Conservation (phyloP, 495 filamentous ascomycete species). For the Daldinia decipiens region DNA sequence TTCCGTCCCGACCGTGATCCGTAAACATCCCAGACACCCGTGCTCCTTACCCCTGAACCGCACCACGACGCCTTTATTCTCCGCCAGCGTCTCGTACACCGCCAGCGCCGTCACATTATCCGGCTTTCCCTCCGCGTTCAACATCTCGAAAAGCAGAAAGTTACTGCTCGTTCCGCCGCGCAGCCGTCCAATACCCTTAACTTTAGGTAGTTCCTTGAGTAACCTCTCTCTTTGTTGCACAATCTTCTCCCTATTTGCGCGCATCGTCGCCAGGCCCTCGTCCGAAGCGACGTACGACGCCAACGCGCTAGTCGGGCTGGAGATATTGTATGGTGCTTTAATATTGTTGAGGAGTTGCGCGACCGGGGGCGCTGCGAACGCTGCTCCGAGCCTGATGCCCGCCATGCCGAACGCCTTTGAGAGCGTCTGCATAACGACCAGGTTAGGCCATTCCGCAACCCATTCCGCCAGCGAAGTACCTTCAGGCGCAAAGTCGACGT, state of each 20-base stretch:
- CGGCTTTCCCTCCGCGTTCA: constrained; percentile 75
- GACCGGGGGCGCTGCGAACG: constrained; percentile 68
- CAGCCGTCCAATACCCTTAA: constrained; percentile 83
- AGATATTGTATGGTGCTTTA: constrained; percentile 96
- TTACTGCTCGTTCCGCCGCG: constrained; percentile 84
- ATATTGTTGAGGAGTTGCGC: constrained; percentile 82
- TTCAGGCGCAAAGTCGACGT: constrained; percentile 90
- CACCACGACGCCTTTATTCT: constrained; percentile 89
- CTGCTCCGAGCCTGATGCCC: constrained; percentile 81
- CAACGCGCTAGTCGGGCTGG: constrained; percentile 83
- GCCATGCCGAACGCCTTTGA: constrained; percentile 97
- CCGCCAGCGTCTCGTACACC: constrained; percentile 85
- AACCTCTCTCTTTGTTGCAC: constrained; percentile 80
- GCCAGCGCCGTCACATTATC: constrained; percentile 80
- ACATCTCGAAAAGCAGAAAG: constrained; percentile 88
- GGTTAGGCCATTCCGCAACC: constrained; percentile 92
- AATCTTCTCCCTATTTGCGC: constrained; percentile 70
- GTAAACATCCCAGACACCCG: constrained; percentile 86
- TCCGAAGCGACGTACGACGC: constrained; percentile 75
- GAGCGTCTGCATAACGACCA: constrained; percentile 97
- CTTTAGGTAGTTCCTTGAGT: constrained; percentile 74
- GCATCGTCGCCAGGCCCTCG: constrained; percentile 76
- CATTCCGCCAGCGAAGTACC: constrained; percentile 88
- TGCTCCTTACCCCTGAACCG: constrained; percentile 91
- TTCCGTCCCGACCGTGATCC: constrained; percentile 93